These are phyloP conservation scores for Skeletonema grethae DNA, from an alignment of 108 stramenopile species.

Conservation along the genomic window DNA sequence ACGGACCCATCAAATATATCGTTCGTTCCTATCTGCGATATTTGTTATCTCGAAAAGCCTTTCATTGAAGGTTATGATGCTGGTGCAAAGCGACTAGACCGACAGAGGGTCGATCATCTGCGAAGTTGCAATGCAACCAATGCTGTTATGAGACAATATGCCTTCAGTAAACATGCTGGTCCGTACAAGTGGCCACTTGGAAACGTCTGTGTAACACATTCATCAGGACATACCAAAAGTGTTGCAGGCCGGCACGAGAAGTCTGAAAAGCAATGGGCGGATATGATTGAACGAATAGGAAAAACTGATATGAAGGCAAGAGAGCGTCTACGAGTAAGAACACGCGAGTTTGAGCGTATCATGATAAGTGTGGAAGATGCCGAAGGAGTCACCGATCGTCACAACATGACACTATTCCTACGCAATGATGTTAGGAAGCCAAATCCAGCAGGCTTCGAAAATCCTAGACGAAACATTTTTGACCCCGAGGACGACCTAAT, in stretches of 20 bases:
- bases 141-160: constrained; percentile 74
- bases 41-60: constrained; percentile 65
- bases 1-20: constrained; percentile 43
- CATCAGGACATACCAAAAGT: constrained; percentile 74
- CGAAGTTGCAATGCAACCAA: constrained; percentile 72
- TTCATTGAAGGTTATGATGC: constrained; percentile 48
- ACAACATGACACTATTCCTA: constrained; percentile 87
- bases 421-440: constrained; percentile 65
- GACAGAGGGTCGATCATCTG: constrained; percentile 75
- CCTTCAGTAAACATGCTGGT: constrained; percentile 79
- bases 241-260: constrained; percentile 82
- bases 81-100: constrained; percentile 56
- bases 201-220: constrained; percentile 68
- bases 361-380: constrained; percentile 77
- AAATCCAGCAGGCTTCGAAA: constrained; percentile 77
- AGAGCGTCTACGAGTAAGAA: constrained; percentile 64
- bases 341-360: constrained; percentile 76
- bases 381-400: constrained; percentile 78
- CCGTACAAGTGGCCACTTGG: constrained; percentile 87
- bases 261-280: constrained; percentile 85
- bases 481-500: constrained; percentile 76
- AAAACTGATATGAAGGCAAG: constrained; percentile 48
- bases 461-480: constrained; percentile 66
- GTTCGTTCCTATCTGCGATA: constrained; percentile 75
- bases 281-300: constrained; percentile 58